Conservation (phyloP, 2,329 filamentous ascomycete genomes). For the Fusarium goolgardi region DNA sequence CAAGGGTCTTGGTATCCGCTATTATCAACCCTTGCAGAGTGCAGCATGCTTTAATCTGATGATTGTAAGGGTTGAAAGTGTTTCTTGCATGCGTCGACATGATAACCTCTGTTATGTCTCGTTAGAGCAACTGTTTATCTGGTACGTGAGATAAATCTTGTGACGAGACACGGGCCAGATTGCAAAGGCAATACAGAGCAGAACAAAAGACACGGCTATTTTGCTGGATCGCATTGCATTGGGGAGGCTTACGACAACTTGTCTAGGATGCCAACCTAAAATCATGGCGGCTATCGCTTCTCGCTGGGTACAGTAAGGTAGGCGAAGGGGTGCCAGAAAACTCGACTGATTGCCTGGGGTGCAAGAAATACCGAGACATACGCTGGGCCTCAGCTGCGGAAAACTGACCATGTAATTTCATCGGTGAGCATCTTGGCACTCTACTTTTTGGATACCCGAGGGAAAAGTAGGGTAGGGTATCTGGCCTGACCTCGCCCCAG, state of each 20-base stretch:
- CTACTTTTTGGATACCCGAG: not conserved
- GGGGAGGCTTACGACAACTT: conserved; percentile 28
- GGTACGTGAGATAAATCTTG: not conserved
- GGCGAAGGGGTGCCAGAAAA: not conserved
- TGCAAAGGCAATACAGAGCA: conserved; percentile 11
- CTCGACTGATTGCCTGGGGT: not conserved
- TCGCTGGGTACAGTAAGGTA: conserved; percentile 5
- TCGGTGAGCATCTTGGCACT: not conserved
- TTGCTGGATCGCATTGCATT: conserved; percentile 8
- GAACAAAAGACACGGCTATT: conserved; percentile 24
- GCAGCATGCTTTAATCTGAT: not conserved
- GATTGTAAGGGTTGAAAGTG: not conserved
- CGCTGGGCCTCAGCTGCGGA: not conserved
- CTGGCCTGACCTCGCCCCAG: conserved; percentile 13
- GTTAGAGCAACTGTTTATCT: conserved; percentile 1
- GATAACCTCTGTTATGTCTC: not conserved
- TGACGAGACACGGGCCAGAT: not conserved
- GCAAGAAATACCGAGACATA: not conserved
- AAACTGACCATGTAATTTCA: not conserved
- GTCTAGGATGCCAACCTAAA: conserved; percentile 22
- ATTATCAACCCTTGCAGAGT: not conserved
- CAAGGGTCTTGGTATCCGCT: conserved; percentile 19
- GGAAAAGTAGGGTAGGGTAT: conserved; percentile 25
- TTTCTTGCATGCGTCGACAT: not conserved
- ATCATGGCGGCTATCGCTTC: conserved; percentile 26